Conservation (phyloP, 345 rosid species). For the Litchi chinensis region DNA sequence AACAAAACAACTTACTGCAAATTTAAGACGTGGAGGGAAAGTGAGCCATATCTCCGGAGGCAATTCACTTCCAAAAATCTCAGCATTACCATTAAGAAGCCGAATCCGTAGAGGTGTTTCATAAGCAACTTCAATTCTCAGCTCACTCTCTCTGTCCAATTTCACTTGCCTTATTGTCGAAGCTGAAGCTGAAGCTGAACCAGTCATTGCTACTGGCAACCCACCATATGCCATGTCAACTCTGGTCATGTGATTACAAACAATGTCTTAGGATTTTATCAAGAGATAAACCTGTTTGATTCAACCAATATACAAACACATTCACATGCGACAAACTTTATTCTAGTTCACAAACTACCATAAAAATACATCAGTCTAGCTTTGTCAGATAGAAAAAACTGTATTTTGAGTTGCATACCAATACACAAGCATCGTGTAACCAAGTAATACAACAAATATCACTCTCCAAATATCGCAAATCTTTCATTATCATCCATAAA, state of each 20-base stretch:
- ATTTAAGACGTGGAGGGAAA: constrained; percentile 83
- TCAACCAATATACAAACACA: background rate
- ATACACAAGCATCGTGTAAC: too few species aligned
- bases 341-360: background rate
- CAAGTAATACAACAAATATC: too few species aligned
- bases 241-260: background rate
- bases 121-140: constrained; percentile 78
- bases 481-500: background rate
- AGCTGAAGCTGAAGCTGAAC: constrained; percentile 29
- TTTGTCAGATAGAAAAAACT: background rate
- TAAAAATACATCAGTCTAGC: background rate
- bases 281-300: background rate
- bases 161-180: constrained; percentile 70
- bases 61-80: constrained; percentile 86
- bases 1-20: constrained; percentile 54
- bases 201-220: background rate
- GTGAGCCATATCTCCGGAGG: constrained; percentile 87
- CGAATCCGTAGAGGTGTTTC: constrained; percentile 78
- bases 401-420: background rate
- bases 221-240: constrained; percentile 21
- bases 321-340: background rate
- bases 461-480: background rate
- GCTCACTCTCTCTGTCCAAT: constrained; percentile 83
- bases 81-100: constrained; percentile 77
- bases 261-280: background rate